Base-by-base conservation (phyloP, 495 filamentous ascomycete genomes). In the Podospora didyma region DNA sequence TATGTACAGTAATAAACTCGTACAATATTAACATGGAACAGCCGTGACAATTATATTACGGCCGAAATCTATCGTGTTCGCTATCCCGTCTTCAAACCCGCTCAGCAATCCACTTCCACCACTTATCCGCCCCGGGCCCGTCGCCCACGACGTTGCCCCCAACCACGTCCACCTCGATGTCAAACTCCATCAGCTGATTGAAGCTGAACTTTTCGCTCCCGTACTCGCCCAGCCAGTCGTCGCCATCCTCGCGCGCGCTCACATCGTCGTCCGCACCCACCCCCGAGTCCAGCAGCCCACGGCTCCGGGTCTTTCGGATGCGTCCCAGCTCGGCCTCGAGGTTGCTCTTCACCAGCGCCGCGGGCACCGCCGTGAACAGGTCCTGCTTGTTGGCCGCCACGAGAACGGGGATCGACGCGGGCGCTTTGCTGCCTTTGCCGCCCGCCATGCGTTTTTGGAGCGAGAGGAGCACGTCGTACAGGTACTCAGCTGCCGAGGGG, bases 321-420 rank as follows among this genome's bases (percentile, higher is more conserved):
- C 87, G 80, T 16, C 86, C 84, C 58, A 97, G 86, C 70, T 97
- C 95, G 21, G 77, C 76, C 69, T 97, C 93, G 10, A 98, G 73
- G 47, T 80, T 81, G 53, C 77, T 81, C 66, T 83, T 85, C 22
- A 97, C 90, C 31, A 96, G 78, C 2, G 80, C 77, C 1, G 89
- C 84, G 0, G 94, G 94, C 46, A 96, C 73, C 11, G 94, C 92
- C 0, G 94, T 97, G 69, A 98, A 98, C 12, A 97, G 75, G 69
- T 98, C 94, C 49, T 92, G 78, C 77, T 98, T 98, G 68, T 97
- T 97, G 37, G 92, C 92, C 3, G 89, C 92, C 39, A 98, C 73
- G 19, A 97, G 73, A 2, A 98, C 82, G 0, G 88, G 83, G 26
- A 95, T 78, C 19, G 83, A 80, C 16, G 79, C 70, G 3, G 84